A percentile compares a stretch with the other conserved stretches of the same genome.
Conservation (phyloP, 164 flowering plant species). For the Houttuynia cordata region DNA sequence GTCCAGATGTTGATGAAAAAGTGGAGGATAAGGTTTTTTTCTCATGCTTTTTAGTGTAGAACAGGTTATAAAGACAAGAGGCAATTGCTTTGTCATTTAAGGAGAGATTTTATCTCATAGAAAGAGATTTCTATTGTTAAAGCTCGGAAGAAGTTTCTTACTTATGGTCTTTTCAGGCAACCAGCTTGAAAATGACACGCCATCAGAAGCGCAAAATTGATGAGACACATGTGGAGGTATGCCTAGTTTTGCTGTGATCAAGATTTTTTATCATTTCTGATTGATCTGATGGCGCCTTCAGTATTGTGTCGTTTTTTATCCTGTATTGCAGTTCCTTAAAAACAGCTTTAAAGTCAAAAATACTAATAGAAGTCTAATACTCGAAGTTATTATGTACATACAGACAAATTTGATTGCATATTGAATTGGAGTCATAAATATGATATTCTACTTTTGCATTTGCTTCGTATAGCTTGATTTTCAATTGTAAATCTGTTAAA, state of each 20-base stretch:
- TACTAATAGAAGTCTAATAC: no score
- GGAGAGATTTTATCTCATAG: background rate
- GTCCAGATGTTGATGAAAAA: constrained; percentile 89
- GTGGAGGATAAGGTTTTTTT: constrained; percentile 86
- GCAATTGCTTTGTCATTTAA: background rate
- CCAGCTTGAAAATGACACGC: constrained; percentile 95
- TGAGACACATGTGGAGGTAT: constrained; percentile 97
- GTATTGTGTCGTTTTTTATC: background rate
- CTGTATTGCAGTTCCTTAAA: background rate
- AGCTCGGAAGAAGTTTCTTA: constrained; percentile 17
- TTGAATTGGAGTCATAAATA: no score
- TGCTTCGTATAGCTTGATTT: no score
- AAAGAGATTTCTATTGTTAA: constrained; percentile 3
- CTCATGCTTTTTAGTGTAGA: background rate
- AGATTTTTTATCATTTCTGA: background rate
- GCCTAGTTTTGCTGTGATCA: background rate
- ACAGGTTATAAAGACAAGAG: background rate
- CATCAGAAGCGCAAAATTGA: constrained; percentile 98
- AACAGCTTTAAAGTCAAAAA: no score
- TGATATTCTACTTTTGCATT: no score
- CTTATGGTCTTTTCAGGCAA: constrained; percentile 40
- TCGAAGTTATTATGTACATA: no score
- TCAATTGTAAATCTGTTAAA: no score
- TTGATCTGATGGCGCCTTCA: no score
- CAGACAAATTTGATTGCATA: no score